A percentile compares a stretch with the other conserved stretches of the same genome.
phyloP scores from a whole-genome alignment of 2,329 filamentous ascomycete genomes.

The Diaporthe sp. region DNA sequence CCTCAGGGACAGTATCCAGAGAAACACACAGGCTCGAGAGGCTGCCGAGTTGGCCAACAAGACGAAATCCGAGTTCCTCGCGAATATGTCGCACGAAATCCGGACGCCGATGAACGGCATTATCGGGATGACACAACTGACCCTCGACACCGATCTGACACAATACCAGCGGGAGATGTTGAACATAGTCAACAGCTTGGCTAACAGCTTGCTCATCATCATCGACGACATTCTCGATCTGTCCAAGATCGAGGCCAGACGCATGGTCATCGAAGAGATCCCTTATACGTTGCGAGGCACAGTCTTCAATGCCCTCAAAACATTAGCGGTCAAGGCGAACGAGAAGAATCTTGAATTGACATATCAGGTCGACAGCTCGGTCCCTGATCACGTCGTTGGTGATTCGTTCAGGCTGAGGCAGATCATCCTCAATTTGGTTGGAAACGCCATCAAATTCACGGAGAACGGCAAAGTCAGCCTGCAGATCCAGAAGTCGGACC shows the following conservation, averaged over 20 bases:
- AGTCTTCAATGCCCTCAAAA: conserved; percentile 97
- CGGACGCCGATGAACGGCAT: conserved; percentile 98
- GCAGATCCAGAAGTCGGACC: conserved; percentile 79
- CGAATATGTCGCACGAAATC: conserved; percentile 99
- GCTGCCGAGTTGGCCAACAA: conserved; percentile 97
- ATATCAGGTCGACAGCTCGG: conserved; percentile 92
- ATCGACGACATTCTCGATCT: conserved; percentile 87
- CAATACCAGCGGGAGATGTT: conserved; percentile 98
- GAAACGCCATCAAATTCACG: conserved; percentile 99
- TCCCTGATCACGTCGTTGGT: conserved; percentile 94
- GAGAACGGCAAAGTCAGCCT: conserved; percentile 96
- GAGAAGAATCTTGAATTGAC: conserved; percentile 94
- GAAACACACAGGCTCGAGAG: conserved; percentile 95
- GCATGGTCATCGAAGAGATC: conserved; percentile 99
- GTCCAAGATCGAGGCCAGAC: conserved; percentile 90
- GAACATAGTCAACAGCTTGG: conserved; percentile 96
- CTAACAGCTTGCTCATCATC: conserved; percentile 95
- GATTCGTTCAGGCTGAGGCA: conserved; percentile 97
- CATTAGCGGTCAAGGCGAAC: conserved; percentile 95
- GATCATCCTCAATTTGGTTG: conserved; percentile 96
- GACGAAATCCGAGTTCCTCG: conserved; percentile 97
- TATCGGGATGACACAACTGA: conserved; percentile 97
- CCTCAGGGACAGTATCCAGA: conserved; percentile 93
- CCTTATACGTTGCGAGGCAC: conserved; percentile 94
- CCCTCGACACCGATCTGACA: conserved; percentile 93